Base-by-base conservation (phyloP, 2,329 filamentous ascomycete genomes). In the Paraphoma chrysanthemicola region DNA sequence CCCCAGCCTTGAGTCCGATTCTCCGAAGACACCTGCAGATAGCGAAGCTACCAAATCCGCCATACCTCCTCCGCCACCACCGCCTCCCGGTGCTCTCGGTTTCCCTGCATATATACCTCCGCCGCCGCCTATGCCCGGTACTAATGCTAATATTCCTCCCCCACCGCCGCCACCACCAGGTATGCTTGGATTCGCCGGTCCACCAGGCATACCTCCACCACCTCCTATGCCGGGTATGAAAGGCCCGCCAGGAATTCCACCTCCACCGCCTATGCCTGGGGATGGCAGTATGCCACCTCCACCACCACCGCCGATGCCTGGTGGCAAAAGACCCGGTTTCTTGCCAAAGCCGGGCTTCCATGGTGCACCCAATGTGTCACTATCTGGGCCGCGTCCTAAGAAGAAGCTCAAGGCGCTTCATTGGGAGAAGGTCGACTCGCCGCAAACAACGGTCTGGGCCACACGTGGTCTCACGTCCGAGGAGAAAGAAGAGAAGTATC, bases 371-470 rank as follows among this genome's bases (percentile, higher is more conserved):
- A 85, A 86, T 7, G 82, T 92, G 65, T 87, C 89, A 43, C 80
- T 96, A 68, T 89, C 92, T 36, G 90, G 93, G 58, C 91, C 93
- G 50, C 85, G 94, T 67, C 93, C 95, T 18, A 98, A 97, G 86
- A 98, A 97, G 88, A 99, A 98, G 84, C 92, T 99, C 78, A 99
- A 99, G 87, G 94, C 94, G 56, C 85, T 99, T 66, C 95, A 99
- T 81, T 98, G 95, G 94, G 95, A 99, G 80, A 98, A 98, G 82
- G 92, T 99, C 52, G 95, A 99, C 78, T 86, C 91, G 51, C 91
- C 93, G 18, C 88, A 95, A 74, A 90, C 92, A 48, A 97, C 94
- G 51, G 91, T 97, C 68, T 98, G 94, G 94, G 93, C 93, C 33
- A 85, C 87, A 7, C 92, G 96, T 76, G 87, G 91, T 30, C 90